Evolutionary conservation across 192 early-diverging fungal genomes (phyloP), one percentile per base, ranked within the genome.

Genomic region (Backusella tuberculispora): DNA sequence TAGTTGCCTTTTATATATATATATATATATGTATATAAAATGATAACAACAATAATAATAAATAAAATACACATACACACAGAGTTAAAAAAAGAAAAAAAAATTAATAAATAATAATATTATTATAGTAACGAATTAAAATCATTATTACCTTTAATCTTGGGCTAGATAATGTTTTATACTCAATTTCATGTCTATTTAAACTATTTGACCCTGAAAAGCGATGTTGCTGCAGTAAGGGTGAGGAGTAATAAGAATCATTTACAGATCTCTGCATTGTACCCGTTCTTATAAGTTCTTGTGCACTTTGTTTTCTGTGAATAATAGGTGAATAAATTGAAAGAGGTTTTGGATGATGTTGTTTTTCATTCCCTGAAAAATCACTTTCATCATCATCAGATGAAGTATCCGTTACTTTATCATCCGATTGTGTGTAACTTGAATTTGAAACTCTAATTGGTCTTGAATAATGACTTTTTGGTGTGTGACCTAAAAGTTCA

Each of bases 381-480:
- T 60, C 53, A 26, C 21, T 12, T 60, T 60, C 53, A 60, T 60
- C 53, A 60, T 26, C 53, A 60, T 60, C 53, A 60, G 53, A 60
- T 14, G 21, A 60, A 60, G 53, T 60, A 12, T 60, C 53, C 53
- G 53, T 26, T 60, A 60, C 53, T 60, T 60, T 60, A 60, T 60
- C 53, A 60, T 60, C 53, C 53, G 53, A 60, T 60, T 60, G 53
- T 26, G 53, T 60, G 53, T 60, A 60, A 60, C 53, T 60, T 56
- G 53, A 24, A 26, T 4, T 56, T 60, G 53, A 60, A 60, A 60
- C 53, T 60, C 53, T 60, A 60, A 26, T 60, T 60, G 53, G 53
- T 60, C 53, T 60, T 60, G 53, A 60, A 60, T 60, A 60, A 60
- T 60, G 53, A 60, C 53, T 60, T 60, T 60, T 60, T 60, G 53